A percentile compares a stretch with the other conserved stretches of the same genome.
phyloP scores from a whole-genome alignment of 108 stramenopile genomes.

The Skeletonema menzelii region DNA sequence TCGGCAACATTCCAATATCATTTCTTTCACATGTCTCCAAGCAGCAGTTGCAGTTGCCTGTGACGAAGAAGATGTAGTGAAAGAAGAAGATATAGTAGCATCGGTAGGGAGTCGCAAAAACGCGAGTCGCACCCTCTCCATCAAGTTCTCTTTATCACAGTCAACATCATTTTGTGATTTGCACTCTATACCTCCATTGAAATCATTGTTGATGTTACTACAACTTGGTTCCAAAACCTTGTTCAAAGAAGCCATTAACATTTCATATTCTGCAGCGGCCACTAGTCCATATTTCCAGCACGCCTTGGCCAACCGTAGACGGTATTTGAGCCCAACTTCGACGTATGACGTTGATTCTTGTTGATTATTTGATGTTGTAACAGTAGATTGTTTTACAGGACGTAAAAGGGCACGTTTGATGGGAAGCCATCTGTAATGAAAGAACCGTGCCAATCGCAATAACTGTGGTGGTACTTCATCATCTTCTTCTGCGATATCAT shows the following conservation, averaged over 20 bases:
- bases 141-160: neutral
- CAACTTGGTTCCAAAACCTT: neutral
- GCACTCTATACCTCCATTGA: neutral
- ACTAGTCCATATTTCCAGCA: constrained; percentile 20
- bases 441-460: constrained; percentile 27
- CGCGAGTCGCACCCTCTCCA: constrained; percentile 33
- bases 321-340: constrained; percentile 19
- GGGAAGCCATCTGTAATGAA: constrained; percentile 23
- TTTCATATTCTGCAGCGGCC: constrained; percentile 30
- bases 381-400: neutral
- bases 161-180: neutral
- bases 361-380: neutral
- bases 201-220: neutral
- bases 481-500: neutral
- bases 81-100: neutral
- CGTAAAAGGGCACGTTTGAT: constrained; percentile 33
- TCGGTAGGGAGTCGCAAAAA: constrained; percentile 33
- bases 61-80: neutral
- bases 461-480: constrained; percentile 36
- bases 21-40: constrained; percentile 32
- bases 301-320: constrained; percentile 28
- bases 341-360: neutral
- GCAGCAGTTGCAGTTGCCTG: constrained; percentile 4
- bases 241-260: constrained; percentile 7
- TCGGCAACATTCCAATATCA: constrained; percentile 13